Conservation (phyloP, 2,329 filamentous ascomycete species). For the Metarhizium sp. region DNA sequence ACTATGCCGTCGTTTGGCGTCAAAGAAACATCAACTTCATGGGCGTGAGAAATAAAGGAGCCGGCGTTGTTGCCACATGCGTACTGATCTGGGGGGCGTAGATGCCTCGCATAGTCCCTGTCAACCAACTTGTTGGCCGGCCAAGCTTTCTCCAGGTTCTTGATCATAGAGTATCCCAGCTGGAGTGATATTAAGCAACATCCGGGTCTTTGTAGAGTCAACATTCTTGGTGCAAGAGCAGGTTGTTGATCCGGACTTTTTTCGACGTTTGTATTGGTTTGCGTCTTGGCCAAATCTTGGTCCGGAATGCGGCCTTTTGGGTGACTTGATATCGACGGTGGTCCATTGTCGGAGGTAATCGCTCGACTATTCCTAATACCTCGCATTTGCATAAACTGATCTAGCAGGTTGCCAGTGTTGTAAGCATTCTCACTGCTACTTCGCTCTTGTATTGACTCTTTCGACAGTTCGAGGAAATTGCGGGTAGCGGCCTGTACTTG, state of each 20-base stretch:
- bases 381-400: slow-evolving; percentile 6
- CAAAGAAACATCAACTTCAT: slow-evolving; percentile 64
- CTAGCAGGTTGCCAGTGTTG: slow-evolving; percentile 2
- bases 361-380: background rate
- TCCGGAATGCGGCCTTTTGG: background rate
- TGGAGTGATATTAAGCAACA: slow-evolving; percentile 42
- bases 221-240: slow-evolving; percentile 10
- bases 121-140: slow-evolving; percentile 46
- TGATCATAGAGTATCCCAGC: slow-evolving; percentile 37
- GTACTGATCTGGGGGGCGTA: slow-evolving; percentile 15
- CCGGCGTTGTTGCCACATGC: background rate
- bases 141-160: slow-evolving; percentile 38
- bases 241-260: background rate
- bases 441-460: background rate
- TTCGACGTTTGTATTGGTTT: background rate
- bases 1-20: slow-evolving; percentile 62
- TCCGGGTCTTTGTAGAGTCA: slow-evolving; percentile 9
- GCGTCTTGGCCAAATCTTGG: no score
- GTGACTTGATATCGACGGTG: background rate
- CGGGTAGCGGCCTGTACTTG: background rate
- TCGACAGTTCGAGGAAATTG: background rate
- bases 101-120: slow-evolving; percentile 38
- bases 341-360: background rate
- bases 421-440: background rate
- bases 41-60: slow-evolving; percentile 20